Evolutionary conservation across 495 filamentous ascomycete species (phyloP).

Genomic region (Penicillium ucsense): DNA sequence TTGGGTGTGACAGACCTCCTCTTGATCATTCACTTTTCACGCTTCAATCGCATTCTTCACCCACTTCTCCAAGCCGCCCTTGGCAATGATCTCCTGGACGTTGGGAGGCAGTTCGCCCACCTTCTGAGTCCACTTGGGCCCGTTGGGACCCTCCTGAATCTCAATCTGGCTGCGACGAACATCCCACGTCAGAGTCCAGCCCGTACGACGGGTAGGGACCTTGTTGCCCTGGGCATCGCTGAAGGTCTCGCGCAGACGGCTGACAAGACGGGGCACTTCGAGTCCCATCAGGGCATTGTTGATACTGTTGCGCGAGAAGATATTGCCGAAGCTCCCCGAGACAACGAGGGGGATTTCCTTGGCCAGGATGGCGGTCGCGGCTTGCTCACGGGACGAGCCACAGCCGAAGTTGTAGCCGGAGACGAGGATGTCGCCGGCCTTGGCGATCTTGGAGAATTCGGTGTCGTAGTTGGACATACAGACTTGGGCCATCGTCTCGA

Average conservation of each 20-base stretch:
- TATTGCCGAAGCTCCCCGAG: conserved; percentile 79
- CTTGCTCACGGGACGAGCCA: conserved; percentile 75
- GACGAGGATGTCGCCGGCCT: conserved; percentile 69
- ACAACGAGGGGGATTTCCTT: conserved; percentile 79
- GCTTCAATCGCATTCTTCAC: conserved; percentile 45
- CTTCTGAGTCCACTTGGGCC: conserved; percentile 61
- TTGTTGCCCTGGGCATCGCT: conserved; percentile 27
- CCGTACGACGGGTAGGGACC: conserved; percentile 67
- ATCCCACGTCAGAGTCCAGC: conserved; percentile 86
- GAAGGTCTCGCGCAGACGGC: conserved; percentile 60
- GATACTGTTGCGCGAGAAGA: conserved; percentile 80
- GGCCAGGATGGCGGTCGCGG: conserved; percentile 80
- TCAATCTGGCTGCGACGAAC: conserved; percentile 58
- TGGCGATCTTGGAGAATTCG: conserved; percentile 49
- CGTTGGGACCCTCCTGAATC: conserved; percentile 57
- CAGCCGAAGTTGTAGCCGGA: conserved; percentile 88
- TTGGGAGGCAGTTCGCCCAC: conserved; percentile 81
- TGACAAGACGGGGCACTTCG: conserved; percentile 66
- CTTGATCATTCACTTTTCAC: background rate
- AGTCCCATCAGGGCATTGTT: conserved; percentile 86
- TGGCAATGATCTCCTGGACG: conserved; percentile 85
- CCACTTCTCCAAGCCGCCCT: conserved; percentile 69
- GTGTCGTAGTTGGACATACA: conserved; percentile 91
- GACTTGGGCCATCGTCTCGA: conserved; percentile 72
- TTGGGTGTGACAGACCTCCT: background rate